Evolutionary conservation across 2,329 filamentous ascomycete species (phyloP).

Genomic region (Ascochyta lentis): DNA sequence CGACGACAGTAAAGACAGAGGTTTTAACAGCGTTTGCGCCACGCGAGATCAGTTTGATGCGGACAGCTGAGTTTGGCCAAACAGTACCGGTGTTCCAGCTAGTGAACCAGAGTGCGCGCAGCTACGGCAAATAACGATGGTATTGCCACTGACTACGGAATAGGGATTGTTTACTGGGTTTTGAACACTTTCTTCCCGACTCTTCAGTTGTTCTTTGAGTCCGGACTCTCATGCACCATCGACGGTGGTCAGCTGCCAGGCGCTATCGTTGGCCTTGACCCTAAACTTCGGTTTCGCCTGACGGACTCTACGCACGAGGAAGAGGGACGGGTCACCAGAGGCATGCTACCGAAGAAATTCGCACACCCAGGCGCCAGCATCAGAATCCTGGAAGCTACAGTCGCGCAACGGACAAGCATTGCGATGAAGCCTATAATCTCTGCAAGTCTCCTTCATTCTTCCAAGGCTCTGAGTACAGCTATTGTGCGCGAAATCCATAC

Average conservation of each 20-base stretch:
- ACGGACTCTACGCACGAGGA: conserved; percentile 40
- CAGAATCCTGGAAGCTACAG: conserved; percentile 25
- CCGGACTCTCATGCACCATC: conserved; percentile 36
- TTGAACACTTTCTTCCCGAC: conserved; percentile 40
- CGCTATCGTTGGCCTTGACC: conserved; percentile 32
- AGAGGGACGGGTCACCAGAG: conserved; percentile 25
- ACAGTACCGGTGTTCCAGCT: conserved; percentile 18
- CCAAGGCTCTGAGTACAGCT: not conserved
- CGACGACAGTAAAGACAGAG: conserved; percentile 29
- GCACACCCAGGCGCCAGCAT: conserved; percentile 17
- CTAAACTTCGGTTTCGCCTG: conserved; percentile 33
- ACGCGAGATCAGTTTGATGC: conserved; percentile 3
- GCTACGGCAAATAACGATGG: not conserved
- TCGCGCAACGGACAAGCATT: conserved; percentile 33
- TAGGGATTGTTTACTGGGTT: conserved; percentile 37
- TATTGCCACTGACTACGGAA: not conserved
- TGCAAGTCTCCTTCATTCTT: not conserved
- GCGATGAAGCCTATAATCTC: conserved; percentile 14
- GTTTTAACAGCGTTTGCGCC: not conserved
- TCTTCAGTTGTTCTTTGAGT: conserved; percentile 42
- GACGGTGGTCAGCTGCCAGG: conserved; percentile 23
- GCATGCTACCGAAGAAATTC: conserved; percentile 25
- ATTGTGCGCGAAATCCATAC: conserved; percentile 29
- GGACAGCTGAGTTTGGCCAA: conserved; percentile 22
- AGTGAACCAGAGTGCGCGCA: conserved; percentile 29